A percentile compares a stretch with the other conserved stretches of the same genome.
Conservation (phyloP, 208 protist species). For the Porcisia hertigi region DNA sequence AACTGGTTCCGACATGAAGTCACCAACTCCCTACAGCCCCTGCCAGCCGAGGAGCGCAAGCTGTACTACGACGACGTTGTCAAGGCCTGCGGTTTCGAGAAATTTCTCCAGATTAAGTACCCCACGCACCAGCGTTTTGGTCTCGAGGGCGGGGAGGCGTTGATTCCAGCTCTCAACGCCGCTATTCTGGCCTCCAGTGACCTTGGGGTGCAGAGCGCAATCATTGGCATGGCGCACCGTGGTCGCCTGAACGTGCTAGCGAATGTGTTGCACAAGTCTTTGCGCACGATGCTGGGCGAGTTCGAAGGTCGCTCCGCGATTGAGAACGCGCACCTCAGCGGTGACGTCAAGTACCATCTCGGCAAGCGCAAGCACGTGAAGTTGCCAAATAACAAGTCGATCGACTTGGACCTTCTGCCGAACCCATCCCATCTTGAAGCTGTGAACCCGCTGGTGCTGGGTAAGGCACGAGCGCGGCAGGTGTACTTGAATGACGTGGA, state of each 20-base stretch:
- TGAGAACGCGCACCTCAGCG: constrained; percentile 46
- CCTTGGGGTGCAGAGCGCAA: constrained; percentile 86
- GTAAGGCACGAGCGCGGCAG: constrained; percentile 96
- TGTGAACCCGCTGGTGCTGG: constrained; percentile 98
- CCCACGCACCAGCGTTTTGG: constrained; percentile 96
- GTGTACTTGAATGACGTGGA: constrained; percentile 77
- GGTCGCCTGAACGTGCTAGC: constrained; percentile 97
- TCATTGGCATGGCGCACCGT: constrained; percentile 98
- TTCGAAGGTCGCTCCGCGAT: constrained; percentile 76
- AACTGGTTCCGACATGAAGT: constrained; percentile 95
- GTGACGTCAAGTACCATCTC: constrained; percentile 99
- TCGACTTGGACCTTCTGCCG: constrained; percentile 96
- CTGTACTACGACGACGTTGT: constrained; percentile 85
- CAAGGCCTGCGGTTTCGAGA: constrained; percentile 91
- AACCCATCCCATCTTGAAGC: constrained; percentile 99
- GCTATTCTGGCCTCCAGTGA: constrained; percentile 87
- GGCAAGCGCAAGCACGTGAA: constrained; percentile 79
- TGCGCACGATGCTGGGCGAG: constrained; percentile 88
- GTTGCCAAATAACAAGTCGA: constrained; percentile 70
- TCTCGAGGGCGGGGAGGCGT: constrained; percentile 95
- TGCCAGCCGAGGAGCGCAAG: constrained; percentile 61
- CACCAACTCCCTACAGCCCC: constrained; percentile 63
- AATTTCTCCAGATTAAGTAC: constrained; percentile 94
- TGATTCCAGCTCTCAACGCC: constrained; percentile 96
- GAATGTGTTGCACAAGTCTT: constrained; percentile 96